Conservation (phyloP, 2,329 filamentous ascomycete species). For the Lasiodiplodia sp. region DNA sequence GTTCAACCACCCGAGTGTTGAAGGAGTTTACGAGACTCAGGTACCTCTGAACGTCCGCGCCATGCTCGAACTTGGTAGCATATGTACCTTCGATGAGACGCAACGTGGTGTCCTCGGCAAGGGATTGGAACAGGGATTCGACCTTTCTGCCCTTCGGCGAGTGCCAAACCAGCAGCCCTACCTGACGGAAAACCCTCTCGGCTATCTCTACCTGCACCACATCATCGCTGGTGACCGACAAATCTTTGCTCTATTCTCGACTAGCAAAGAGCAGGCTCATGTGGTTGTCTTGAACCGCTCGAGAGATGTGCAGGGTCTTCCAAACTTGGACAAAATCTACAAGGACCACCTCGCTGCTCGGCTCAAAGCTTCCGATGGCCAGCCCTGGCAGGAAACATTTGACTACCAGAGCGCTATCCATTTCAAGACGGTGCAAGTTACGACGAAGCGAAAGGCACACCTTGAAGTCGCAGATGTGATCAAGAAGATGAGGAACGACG, state of each 20-base stretch:
- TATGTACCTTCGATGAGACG: slow-evolving; percentile 90
- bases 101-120: slow-evolving; percentile 91
- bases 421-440: slow-evolving; percentile 88
- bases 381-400: slow-evolving; percentile 81
- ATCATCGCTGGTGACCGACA: slow-evolving; percentile 89
- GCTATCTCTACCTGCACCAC: slow-evolving; percentile 92
- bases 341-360: slow-evolving; percentile 73
- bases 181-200: slow-evolving; percentile 74
- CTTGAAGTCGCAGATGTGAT: slow-evolving; percentile 87
- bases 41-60: slow-evolving; percentile 87
- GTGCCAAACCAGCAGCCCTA: slow-evolving; percentile 75
- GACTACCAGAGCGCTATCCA: slow-evolving; percentile 84
- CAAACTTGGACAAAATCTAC: slow-evolving; percentile 91
- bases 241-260: slow-evolving; percentile 93
- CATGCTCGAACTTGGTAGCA: slow-evolving; percentile 85
- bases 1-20: slow-evolving; percentile 91
- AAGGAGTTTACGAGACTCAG: slow-evolving; percentile 96
- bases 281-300: slow-evolving; percentile 87
- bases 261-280: slow-evolving; percentile 77
- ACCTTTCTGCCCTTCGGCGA: slow-evolving; percentile 76
- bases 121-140: slow-evolving; percentile 92
- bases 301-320: slow-evolving; percentile 82
- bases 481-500: slow-evolving; percentile 89
- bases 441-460: slow-evolving; percentile 85
- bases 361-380: slow-evolving; percentile 69